Percentiles rank a stretch among this genome's conserved stretches.
Conservation (phyloP, 2,329 filamentous ascomycete species). For the Talaromyces sp. region DNA sequence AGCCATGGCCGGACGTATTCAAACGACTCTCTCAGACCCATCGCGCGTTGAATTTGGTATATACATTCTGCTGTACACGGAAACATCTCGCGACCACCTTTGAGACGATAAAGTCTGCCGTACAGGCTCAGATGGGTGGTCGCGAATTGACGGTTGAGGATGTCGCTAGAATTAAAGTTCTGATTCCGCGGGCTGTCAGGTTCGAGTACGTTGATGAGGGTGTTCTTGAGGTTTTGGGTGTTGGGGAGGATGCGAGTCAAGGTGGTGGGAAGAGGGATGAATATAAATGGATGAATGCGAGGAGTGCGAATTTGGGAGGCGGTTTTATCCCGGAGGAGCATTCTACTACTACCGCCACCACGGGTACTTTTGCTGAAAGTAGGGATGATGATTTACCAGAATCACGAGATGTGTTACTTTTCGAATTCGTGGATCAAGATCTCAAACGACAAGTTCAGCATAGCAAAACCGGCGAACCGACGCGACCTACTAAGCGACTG, state of each 20-base stretch:
- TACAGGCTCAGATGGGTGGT: constrained; percentile 74
- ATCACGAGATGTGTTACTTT: constrained; percentile 63
- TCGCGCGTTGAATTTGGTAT: constrained; percentile 84
- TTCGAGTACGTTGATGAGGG: constrained; percentile 86
- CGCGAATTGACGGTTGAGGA: constrained; percentile 70
- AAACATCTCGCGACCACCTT: constrained; percentile 92
- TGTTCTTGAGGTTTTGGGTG: constrained; percentile 75
- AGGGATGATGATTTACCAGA: constrained; percentile 52
- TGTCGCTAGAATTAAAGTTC: constrained; percentile 74
- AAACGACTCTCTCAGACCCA: constrained; percentile 72
- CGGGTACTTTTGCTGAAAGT: constrained; percentile 25
- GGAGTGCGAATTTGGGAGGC: constrained; percentile 16
- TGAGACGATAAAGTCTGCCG: constrained; percentile 78
- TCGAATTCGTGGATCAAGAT: constrained; percentile 91
- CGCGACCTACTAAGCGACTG: constrained; percentile 65
- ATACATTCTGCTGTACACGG: constrained; percentile 89
- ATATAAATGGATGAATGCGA: constrained; percentile 22
- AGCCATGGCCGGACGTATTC: constrained; percentile 74
- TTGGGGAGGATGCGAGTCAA: constrained; percentile 56
- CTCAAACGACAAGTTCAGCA: constrained; percentile 75
- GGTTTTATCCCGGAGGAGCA: constrained; percentile 17
- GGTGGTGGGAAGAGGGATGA: constrained; percentile 40
- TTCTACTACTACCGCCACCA: background rate
- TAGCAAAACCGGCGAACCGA: constrained; percentile 70
- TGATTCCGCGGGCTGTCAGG: constrained; percentile 74